Base-by-base conservation (phyloP, 805 yeast genomes). In the Ogataea thermomethanolica region DNA sequence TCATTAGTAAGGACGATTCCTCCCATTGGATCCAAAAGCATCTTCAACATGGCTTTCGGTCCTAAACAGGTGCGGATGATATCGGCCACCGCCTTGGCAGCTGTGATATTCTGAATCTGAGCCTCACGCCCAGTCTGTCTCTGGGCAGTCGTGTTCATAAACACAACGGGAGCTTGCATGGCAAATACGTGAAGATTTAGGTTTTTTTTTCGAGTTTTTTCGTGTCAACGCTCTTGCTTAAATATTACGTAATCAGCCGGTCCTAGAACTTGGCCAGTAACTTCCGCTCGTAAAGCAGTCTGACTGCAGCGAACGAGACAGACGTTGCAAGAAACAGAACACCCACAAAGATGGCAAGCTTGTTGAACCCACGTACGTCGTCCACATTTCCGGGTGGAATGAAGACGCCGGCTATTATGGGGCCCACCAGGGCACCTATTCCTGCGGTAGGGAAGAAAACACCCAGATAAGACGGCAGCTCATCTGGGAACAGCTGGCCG, bases 21-120 rank as follows among this genome's bases (percentile, higher is more conserved):
- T 24, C 93, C 91, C 81, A 84, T 84, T 42, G 99, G 99, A 61
- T 93, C 99, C 49, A 93, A 72, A 39, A 93, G 73, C 98, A 93
- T 91, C 70, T 93, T 93, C 47, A 93, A 77, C 99, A 93, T 93
- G 25, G 99, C 99, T 64, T 91, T 91, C 39, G 99, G 99, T 13
- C 99, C 99, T 45, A 93, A 73, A 74, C 99, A 93, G 20, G 99
- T 93, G 64, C 99, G 78, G 55, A 93, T 88, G 58, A 93, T 91
- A 64, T 93, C 99, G 0, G 97, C 95, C 29, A 91, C 98, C 2
- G 99, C 96, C 61, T 93, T 93, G n/a, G 99, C 99, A 4, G 99
- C 99, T 5, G 97, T 88, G 67, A 93, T 91, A 61, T 93, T 95
- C 47, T 96, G 86, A 47, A 87, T 75, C 67, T 93, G 99, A 2